Percentiles rank a stretch among this genome's conserved stretches.
These are phyloP conservation scores for Starmerella sirachaensis DNA, from an alignment of 805 yeast species.

Conservation along the genomic window DNA sequence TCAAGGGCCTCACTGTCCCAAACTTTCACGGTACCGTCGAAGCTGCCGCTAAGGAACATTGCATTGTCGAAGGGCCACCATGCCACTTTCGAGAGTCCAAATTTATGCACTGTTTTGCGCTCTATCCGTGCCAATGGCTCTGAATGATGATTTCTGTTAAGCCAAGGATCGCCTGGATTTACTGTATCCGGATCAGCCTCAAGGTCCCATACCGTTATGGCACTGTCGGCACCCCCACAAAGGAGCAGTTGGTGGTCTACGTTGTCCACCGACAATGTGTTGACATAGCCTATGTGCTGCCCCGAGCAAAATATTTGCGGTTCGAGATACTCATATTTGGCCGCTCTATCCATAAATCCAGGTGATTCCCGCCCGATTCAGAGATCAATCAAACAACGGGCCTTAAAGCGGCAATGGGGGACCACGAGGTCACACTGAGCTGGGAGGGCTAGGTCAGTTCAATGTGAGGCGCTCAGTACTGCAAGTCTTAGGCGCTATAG, in stretches of 20 bases:
- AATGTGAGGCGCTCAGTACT: too few species aligned
- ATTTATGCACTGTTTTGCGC: slow-evolving; percentile 39
- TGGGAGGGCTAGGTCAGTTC: too few species aligned
- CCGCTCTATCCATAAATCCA: slow-evolving; percentile 3
- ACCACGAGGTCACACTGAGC: too few species aligned
- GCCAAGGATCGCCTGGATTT: slow-evolving; percentile 15
- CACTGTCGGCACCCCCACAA: slow-evolving; percentile 65
- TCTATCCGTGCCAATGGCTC: slow-evolving; percentile 13
- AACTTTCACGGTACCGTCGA: slow-evolving; percentile 60
- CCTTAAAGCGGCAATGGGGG: too few species aligned
- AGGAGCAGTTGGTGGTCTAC: slow-evolving; percentile 38
- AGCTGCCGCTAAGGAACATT: slow-evolving; percentile 70
- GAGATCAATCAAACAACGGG: too few species aligned
- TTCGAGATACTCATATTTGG: slow-evolving; percentile 12
- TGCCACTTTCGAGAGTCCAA: slow-evolving; percentile 57
- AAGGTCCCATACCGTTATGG: slow-evolving; percentile 56
- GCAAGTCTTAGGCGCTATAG: too few species aligned
- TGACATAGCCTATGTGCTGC: slow-evolving; percentile 38
- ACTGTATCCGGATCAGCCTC: slow-evolving; percentile 20
- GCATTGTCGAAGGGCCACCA: slow-evolving; percentile 93
- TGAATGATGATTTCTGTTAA: slow-evolving; percentile 13
- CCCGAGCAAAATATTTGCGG: slow-evolving; percentile 17
- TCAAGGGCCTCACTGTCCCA: slow-evolving; percentile 66
- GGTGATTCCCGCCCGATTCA: background rate
- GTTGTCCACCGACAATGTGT: slow-evolving; percentile 46